Percentiles rank a stretch among this genome's conserved stretches.
These are phyloP conservation scores for Diplodia seriata DNA, from an alignment of 2,329 filamentous ascomycete species.

Conservation along the genomic window DNA sequence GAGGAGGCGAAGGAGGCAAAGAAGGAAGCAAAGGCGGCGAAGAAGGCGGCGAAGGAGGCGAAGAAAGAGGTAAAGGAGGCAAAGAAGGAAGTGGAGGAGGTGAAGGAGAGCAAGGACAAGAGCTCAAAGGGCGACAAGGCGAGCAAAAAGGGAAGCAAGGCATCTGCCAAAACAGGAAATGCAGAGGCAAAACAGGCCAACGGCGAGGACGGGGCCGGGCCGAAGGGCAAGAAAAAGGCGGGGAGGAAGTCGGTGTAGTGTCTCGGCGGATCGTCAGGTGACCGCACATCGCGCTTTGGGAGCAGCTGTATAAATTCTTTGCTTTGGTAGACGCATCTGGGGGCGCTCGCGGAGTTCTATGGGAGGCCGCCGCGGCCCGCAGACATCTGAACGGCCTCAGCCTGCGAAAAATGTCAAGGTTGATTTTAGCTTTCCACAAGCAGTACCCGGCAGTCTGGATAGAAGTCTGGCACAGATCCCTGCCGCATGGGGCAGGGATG, in stretches of 20 bases:
- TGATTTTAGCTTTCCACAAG: constrained; percentile 31
- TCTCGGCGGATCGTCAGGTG: constrained; percentile 27
- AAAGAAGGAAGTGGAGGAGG: constrained; percentile 33
- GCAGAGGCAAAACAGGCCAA: constrained; percentile 38
- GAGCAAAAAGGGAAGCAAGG: constrained; percentile 29
- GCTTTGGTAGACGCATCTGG: constrained; percentile 6
- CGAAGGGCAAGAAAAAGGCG: constrained; percentile 37
- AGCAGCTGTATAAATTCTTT: constrained; percentile 18
- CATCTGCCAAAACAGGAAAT: constrained; percentile 34
- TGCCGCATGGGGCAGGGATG: constrained; percentile 20
- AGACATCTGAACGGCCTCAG: constrained; percentile 6
- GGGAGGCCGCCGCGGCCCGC: not conserved
- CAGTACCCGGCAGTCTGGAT: constrained; percentile 28
- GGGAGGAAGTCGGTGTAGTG: constrained; percentile 31
- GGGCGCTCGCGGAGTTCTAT: constrained; percentile 6
- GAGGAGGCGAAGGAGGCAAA: constrained; percentile 38
- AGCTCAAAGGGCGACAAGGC: constrained; percentile 35
- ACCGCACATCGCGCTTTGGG: not conserved
- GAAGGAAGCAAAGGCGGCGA: constrained; percentile 31
- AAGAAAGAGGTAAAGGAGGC: constrained; percentile 38
- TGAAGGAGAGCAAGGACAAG: constrained; percentile 34
- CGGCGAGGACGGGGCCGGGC: constrained; percentile 36
- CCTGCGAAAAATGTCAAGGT: constrained; percentile 13
- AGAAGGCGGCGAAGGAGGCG: constrained; percentile 32
- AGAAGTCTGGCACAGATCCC: constrained; percentile 28